Evolutionary conservation across 2,329 filamentous ascomycete genomes (phyloP), one percentile per base, ranked within the genome.

Genomic region (Cladosporium oxysporum): DNA sequence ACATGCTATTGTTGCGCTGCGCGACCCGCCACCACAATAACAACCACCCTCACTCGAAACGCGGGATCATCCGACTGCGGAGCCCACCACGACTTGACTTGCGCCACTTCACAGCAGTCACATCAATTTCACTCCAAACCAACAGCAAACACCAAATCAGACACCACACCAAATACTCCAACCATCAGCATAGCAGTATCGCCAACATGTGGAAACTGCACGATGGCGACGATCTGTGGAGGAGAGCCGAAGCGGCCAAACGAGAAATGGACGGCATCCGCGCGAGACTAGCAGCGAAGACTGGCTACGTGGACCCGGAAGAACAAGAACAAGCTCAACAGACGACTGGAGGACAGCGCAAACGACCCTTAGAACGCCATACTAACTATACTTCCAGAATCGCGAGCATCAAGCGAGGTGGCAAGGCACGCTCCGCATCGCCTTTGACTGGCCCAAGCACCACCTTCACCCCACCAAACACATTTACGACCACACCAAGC

Each of bases 401-500:
- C 23, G 57, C 55, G 14, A 65, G 62, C 41, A 37, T 65, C 41
- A 65, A 65, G 31, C 50, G 61, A 55, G 52, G 52, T 35, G 61
- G 61, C 50, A 63, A 63, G 28, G 61, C 61, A 21, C 61, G 61
- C 12, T 63, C 61, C 44, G 61, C 61, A 26, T 63, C 61, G 10
- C 61, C 61, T 11, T 33, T 63, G 35, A 63, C 61, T 18, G 58
- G 58, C 6, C 64, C 58, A 18, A 66, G 55, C 41, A 58, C 62
- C 16, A 65, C 57, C 18, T 65, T 65, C 37, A 58, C 55, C 18
- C 62, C 61, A 23, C 61, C 61, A 18, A 63, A 63, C 50, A 63
- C 61, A 31, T 63, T 63, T 31, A 65, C 44, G 41, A 66, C 64
- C 5, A 61, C 64, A 62, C 35, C 50, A 21, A 55, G 41, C 58